Evolutionary conservation across 208 protist genomes (phyloP), one percentile per base, ranked within the genome.

Genomic region (Leishmania lainsoni): DNA sequence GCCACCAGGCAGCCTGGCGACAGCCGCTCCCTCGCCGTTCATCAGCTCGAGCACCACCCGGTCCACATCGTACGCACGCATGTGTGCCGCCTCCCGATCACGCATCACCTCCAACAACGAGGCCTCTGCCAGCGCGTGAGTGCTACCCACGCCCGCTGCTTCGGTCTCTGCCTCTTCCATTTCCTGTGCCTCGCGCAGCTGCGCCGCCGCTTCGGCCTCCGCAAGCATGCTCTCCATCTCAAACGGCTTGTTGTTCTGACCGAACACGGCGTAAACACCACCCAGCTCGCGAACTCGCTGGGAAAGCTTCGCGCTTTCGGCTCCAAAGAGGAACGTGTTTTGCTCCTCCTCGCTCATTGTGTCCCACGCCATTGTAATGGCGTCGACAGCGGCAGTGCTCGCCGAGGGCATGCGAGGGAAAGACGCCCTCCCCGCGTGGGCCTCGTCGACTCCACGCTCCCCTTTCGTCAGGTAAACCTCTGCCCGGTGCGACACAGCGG

Each of bases 311-410:
- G 86, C 83, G 63, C 79, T 76, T 5, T 52, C 65, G 2, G 49
- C 35, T 2, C 88, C 88, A 49, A 92, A 92, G 17, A 92, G 81
- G 52, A 84, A 70, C 10, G 59, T 69, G 77, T 89, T 89, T 75
- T 88, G 81, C 79, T 92, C 83, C 45, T 32, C 59, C 76, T 92
- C 88, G 17, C 51, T 83, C 69, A 92, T 70, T 20, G 16, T 61
- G 0, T 61, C 66, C 71, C 75, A 84, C 52, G 70, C 26, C 45
- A 48, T 66, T 12, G n/a, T 5, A 42, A 26, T 71, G 39, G 29
- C 4, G 58, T 52, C 76, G 45, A 29, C 59, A 10, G 76, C 52
- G 45, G 48, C 63, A 69, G 58, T 39, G 49, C 16, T 32, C 49
- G 16, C 51, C n/a, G 9, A 39, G 51, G 51, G 17, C 51, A 29